Evolutionary conservation across 2,329 filamentous ascomycete species (phyloP).

Genomic region (Monilinia laxa): DNA sequence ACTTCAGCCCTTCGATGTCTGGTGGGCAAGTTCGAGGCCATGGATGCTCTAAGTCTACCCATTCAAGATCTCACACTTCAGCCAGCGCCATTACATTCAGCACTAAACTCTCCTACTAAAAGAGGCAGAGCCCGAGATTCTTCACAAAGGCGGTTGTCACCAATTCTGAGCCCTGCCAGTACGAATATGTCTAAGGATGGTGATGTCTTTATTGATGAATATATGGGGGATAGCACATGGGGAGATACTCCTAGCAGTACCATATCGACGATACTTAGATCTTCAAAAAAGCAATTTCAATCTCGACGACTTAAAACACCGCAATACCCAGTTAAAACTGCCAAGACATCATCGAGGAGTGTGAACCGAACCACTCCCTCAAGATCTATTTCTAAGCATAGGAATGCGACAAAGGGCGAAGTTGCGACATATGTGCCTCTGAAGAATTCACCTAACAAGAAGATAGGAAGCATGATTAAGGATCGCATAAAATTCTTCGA

Average conservation of each 20-base stretch:
- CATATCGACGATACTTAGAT: constrained; percentile 5
- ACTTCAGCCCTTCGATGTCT: constrained; percentile 30
- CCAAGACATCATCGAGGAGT: constrained; percentile 1
- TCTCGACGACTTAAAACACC: not conserved
- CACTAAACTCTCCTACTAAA: constrained; percentile 17
- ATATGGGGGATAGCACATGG: not conserved
- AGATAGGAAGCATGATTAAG: constrained; percentile 27
- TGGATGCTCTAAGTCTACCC: constrained; percentile 34
- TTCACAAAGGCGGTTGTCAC: constrained; percentile 27
- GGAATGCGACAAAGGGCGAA: not conserved
- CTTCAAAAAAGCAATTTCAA: constrained; percentile 11
- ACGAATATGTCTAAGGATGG: constrained; percentile 19
- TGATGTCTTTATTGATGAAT: constrained; percentile 12
- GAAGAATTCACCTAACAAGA: constrained; percentile 21
- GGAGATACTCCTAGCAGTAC: constrained; percentile 7
- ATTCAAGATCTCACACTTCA: constrained; percentile 26
- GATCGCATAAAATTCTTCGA: constrained; percentile 36
- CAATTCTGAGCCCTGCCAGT: constrained; percentile 28
- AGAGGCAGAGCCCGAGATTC: constrained; percentile 16
- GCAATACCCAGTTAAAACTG: not conserved
- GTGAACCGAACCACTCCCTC: not conserved
- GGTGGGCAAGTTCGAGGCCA: constrained; percentile 37
- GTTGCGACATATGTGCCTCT: not conserved
- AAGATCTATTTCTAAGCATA: not conserved
- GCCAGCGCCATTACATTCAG: constrained; percentile 29